phyloP scores from a whole-genome alignment of 306 rosid species.

The Trifolium dubium region DNA sequence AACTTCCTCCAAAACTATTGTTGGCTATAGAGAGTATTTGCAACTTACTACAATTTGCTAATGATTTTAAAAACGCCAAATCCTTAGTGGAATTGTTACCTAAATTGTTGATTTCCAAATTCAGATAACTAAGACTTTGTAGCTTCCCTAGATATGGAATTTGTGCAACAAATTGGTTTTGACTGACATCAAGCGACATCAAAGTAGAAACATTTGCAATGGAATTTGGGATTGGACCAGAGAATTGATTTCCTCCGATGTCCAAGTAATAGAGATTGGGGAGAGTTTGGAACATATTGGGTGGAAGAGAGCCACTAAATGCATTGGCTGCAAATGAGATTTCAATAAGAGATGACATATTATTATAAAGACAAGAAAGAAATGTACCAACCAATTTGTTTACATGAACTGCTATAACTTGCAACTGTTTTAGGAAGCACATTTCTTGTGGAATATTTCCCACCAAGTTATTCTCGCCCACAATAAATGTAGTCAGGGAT shows the following conservation, averaged over 20 bases:
- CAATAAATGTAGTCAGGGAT: neutral
- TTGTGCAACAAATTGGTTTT: neutral
- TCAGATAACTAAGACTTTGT: neutral
- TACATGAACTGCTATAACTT: neutral
- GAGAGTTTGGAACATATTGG: slow-evolving; percentile 1
- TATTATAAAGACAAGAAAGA: neutral
- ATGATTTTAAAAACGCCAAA: neutral
- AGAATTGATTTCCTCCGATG: neutral
- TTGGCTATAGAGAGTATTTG: neutral
- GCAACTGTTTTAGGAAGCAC: neutral
- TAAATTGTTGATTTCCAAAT: neutral
- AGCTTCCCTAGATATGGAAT: neutral
- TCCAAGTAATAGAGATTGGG: neutral
- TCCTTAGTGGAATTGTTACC: neutral
- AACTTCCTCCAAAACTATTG: neutral
- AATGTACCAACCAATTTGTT: neutral
- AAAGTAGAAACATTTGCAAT: neutral
- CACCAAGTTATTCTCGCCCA: too few species aligned
- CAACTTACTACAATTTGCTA: neutral
- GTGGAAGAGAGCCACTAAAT: neutral
- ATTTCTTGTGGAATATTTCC: too few species aligned
- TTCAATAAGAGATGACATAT: neutral
- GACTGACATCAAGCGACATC: neutral
- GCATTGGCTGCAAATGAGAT: neutral
- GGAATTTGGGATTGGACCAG: neutral